Base-by-base conservation (phyloP, 805 yeast species). In the Priceomyces haplophilus region DNA sequence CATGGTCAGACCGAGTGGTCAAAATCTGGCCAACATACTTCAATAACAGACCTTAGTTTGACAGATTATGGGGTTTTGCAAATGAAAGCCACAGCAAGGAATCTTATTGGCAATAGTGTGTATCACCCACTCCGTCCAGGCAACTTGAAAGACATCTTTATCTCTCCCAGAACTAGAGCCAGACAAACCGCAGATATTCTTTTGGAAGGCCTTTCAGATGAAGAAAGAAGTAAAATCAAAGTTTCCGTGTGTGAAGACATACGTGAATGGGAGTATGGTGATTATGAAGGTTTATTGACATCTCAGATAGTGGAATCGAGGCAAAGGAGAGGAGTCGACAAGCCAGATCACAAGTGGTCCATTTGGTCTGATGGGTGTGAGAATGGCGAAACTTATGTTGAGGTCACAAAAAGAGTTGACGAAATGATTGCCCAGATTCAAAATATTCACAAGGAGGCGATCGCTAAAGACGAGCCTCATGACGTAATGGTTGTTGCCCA, bases 1-100 rank as follows among this genome's bases (percentile, higher is more conserved):
- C 93, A 85, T 52, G 91, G 91, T 52, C 96, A 90, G 68, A 90
- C 98, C 2, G 95, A 83, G 62, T 90, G 98, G 98, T 90, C 97
- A 36, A 82, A 85, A 56, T 76, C 89, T 2, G 98, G 98, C 19
- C 96, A 88, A 61, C 84, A 87, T 66, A 91, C 98, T 3, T 88
- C 97, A 2, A 51, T 72, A 34, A 91, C 98, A 1, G 97, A 91
- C 53, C 59, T 91, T 13, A 80, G 81, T 7, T 75, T 91, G 56
- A 88, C 97, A 1, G 73, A 70, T 2, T 83, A 79, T 52, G 98
- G 97, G 38, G 86, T 79, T 11, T 69, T 69, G 29, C 93, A 88
- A 58, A 87, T 88, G 79, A 64, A 67, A 36, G 77, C 77, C 25
- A 85, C 96, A 17, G 96, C 96, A 5, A 63, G 73, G 48, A 73